A percentile compares a stretch with the other conserved stretches of the same genome.
These are phyloP conservation scores for Kodamaea derodonti DNA, from an alignment of 1,139 yeast genomes.

Conservation along the genomic window DNA sequence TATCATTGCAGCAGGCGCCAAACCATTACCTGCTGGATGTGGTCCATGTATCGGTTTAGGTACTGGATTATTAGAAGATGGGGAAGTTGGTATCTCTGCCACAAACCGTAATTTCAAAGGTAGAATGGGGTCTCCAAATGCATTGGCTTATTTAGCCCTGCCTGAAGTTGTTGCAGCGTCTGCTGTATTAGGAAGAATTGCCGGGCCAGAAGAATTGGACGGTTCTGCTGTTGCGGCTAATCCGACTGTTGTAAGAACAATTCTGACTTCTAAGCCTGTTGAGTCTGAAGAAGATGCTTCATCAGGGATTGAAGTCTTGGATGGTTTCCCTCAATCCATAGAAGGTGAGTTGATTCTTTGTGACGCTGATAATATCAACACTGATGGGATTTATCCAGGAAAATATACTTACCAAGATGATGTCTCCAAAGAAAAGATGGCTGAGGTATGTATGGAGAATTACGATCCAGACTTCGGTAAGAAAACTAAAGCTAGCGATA, in stretches of 20 bases:
- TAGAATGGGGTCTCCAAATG: constrained; percentile 97
- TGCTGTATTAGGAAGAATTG: constrained; percentile 89
- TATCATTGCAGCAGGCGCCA: constrained; percentile 88
- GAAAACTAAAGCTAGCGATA: constrained; percentile 84
- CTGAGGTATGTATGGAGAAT: constrained; percentile 98
- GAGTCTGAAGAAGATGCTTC: constrained; percentile 24
- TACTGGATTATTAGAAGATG: constrained; percentile 85
- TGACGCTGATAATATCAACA: constrained; percentile 96
- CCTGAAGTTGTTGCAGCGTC: constrained; percentile 99
- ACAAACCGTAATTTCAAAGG: constrained; percentile 98
- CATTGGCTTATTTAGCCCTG: constrained; percentile 91
- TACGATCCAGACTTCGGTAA: constrained; percentile 82
- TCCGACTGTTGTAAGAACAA: constrained; percentile 45
- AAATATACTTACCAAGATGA: constrained; percentile 98
- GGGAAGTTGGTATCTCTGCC: constrained; percentile 97
- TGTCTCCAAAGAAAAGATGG: constrained; percentile 91
- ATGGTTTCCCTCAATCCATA: constrained; percentile 85
- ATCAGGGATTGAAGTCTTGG: constrained; percentile 50
- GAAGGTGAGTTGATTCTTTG: constrained; percentile 91
- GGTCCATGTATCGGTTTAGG: constrained; percentile 99
- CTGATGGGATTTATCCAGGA: constrained; percentile 98
- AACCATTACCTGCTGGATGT: constrained; percentile 95
- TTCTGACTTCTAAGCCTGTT: constrained; percentile 27
- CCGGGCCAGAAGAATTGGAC: constrained; percentile 80
- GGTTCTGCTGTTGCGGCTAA: constrained; percentile 52